Conservation (phyloP, 495 filamentous ascomycete species). For the Aspergillus diversus region DNA sequence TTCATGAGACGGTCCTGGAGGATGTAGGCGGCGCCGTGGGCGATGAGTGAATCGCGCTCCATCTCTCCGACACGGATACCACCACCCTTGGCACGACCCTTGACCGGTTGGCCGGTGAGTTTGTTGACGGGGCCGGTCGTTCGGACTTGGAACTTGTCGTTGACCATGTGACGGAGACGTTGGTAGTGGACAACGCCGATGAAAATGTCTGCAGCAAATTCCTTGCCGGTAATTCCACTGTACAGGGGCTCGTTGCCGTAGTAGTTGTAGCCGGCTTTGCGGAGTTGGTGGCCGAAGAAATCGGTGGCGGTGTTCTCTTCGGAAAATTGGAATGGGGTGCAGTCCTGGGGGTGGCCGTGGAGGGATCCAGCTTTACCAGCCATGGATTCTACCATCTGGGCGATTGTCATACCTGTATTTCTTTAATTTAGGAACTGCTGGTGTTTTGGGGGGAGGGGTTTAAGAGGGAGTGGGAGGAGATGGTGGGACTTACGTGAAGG, state of each 20-base stretch:
- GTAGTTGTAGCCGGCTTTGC: constrained; percentile 95
- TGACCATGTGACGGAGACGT: constrained; percentile 97
- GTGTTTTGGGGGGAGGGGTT: constrained; percentile 5
- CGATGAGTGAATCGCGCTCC: constrained; percentile 93
- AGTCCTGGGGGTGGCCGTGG: constrained; percentile 93
- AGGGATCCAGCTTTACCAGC: constrained; percentile 93
- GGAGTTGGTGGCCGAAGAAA: constrained; percentile 94
- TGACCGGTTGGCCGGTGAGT: constrained; percentile 93
- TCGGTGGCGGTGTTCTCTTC: constrained; percentile 90
- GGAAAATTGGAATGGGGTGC: constrained; percentile 90
- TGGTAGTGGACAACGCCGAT: constrained; percentile 98
- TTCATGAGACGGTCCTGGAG: constrained; percentile 95
- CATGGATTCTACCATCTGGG: constrained; percentile 98
- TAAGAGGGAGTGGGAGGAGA: neutral
- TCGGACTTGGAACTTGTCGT: constrained; percentile 98
- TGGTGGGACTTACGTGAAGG: constrained; percentile 72
- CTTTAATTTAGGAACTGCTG: constrained; percentile 12
- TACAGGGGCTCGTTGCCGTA: constrained; percentile 99
- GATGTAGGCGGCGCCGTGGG: constrained; percentile 92
- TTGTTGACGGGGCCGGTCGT: constrained; percentile 89
- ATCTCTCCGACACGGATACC: constrained; percentile 99
- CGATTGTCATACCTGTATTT: constrained; percentile 82
- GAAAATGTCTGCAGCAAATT: constrained; percentile 94
- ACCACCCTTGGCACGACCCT: constrained; percentile 92
- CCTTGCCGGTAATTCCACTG: constrained; percentile 90